Evolutionary conservation across 2,329 filamentous ascomycete species (phyloP).

Genomic region (Diaporthe humulicola): DNA sequence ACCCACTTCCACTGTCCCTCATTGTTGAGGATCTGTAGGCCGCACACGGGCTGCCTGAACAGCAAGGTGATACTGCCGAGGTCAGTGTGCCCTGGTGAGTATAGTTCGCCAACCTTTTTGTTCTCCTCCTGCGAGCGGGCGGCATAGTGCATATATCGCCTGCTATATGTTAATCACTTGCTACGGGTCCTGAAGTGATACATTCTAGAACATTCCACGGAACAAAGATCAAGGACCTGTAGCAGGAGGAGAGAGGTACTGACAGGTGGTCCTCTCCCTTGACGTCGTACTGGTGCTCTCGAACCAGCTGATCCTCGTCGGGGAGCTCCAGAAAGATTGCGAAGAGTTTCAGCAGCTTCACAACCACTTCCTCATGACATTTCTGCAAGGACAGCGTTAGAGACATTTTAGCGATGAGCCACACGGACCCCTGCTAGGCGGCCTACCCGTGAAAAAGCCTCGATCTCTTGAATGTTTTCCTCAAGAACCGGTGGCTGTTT

Average conservation of each 20-base stretch:
- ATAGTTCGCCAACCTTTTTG: slow-evolving; percentile 57
- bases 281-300: slow-evolving; percentile 69
- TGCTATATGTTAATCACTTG: too few relatives aligned
- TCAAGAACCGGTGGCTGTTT: slow-evolving; percentile 58
- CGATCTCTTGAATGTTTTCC: slow-evolving; percentile 66
- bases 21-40: slow-evolving; percentile 66
- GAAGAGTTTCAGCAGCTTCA: slow-evolving; percentile 70
- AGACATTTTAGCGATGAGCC: slow-evolving; percentile 44
- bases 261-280: slow-evolving; percentile 71
- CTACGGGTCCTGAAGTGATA: too few relatives aligned
- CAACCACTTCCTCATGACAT: slow-evolving; percentile 66
- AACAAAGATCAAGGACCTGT: too few relatives aligned
- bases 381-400: slow-evolving; percentile 44
- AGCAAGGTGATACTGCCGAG: slow-evolving; percentile 68
- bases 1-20: slow-evolving; percentile 64
- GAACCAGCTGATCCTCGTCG: slow-evolving; percentile 68
- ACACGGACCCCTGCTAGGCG: neutral
- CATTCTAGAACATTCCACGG: too few relatives aligned
- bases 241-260: too few relatives aligned
- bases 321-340: slow-evolving; percentile 72
- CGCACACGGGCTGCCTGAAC: slow-evolving; percentile 70
- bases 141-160: slow-evolving; percentile 73
- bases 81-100: slow-evolving; percentile 67
- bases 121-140: slow-evolving; percentile 63
- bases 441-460: slow-evolving; percentile 58